Percentiles rank a stretch among this genome's conserved stretches.
phyloP scores from a whole-genome alignment of 495 filamentous ascomycete species.

The Amniculicola lignicola region DNA sequence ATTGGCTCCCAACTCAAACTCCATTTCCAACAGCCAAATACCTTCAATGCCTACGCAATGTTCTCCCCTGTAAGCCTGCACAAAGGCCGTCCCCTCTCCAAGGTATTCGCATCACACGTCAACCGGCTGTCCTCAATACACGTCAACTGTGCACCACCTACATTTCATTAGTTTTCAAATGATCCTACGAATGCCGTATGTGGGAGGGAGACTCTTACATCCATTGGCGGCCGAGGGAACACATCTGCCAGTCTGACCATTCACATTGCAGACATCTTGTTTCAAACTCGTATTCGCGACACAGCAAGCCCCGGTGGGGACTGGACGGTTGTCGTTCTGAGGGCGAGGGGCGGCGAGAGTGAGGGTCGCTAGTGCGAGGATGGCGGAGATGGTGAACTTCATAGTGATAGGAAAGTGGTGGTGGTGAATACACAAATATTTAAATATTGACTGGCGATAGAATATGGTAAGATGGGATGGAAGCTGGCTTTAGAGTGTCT shows the following conservation, averaged over 20 bases:
- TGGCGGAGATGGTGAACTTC: constrained; percentile 2
- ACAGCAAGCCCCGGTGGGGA: constrained; percentile 21
- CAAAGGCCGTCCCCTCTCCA: constrained; percentile 14
- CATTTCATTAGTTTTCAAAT: neutral
- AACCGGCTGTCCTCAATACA: constrained; percentile 13
- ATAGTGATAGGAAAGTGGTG: too few relatives aligned
- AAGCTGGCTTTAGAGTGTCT: too few relatives aligned
- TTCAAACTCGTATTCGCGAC: constrained; percentile 7
- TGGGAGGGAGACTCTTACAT: constrained; percentile 1
- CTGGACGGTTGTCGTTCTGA: constrained; percentile 15
- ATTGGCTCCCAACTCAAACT: too few relatives aligned
- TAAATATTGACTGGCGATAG: too few relatives aligned
- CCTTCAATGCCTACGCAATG: too few relatives aligned
- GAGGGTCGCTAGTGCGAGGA: constrained; percentile 6
- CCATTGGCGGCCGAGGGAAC: constrained; percentile 9
- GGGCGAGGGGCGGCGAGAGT: neutral
- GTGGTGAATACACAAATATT: too few relatives aligned
- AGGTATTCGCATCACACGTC: constrained; percentile 11
- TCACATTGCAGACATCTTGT: constrained; percentile 23
- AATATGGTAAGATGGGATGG: too few relatives aligned
- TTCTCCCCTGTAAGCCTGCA: constrained; percentile 12
- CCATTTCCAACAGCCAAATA: too few relatives aligned
- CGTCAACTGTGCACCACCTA: constrained; percentile 15
- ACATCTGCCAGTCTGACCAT: constrained; percentile 11
- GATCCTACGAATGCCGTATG: neutral